phyloP scores from a whole-genome alignment of 108 stramenopile species.

The Skeletonema potamos region DNA sequence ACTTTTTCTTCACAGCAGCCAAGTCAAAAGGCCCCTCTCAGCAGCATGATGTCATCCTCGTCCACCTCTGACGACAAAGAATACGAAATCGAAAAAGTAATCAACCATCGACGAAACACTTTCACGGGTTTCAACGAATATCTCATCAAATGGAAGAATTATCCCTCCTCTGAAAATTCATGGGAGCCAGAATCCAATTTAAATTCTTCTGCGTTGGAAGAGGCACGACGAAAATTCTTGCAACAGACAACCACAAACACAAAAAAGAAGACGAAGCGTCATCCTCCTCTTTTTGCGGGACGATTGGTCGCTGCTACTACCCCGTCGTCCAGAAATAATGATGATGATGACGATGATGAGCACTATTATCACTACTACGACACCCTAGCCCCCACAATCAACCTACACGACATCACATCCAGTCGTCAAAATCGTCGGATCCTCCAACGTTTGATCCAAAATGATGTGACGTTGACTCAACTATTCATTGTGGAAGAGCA shows the following conservation, averaged over 20 bases:
- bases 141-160: constrained; percentile 1
- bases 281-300: too few relatives aligned
- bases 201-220: background rate
- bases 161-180: background rate
- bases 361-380: background rate
- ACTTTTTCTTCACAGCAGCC: background rate
- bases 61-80: background rate
- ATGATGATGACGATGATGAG: too few relatives aligned
- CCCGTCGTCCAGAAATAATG: too few relatives aligned
- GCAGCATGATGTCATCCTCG: background rate
- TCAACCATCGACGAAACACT: background rate
- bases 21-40: background rate
- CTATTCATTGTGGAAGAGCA: background rate
- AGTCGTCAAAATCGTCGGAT: background rate
- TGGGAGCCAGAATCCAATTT: background rate
- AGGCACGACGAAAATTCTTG: background rate
- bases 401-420: background rate
- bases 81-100: background rate
- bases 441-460: background rate
- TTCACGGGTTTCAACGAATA: background rate
- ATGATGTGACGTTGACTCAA: background rate
- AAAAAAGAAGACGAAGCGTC: too few relatives aligned
- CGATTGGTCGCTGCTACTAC: too few relatives aligned
- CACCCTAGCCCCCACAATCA: background rate
- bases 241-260: too few relatives aligned